Evolutionary conservation across 2,329 filamentous ascomycete genomes (phyloP).

Genomic region (Fusarium guadeloupense): DNA sequence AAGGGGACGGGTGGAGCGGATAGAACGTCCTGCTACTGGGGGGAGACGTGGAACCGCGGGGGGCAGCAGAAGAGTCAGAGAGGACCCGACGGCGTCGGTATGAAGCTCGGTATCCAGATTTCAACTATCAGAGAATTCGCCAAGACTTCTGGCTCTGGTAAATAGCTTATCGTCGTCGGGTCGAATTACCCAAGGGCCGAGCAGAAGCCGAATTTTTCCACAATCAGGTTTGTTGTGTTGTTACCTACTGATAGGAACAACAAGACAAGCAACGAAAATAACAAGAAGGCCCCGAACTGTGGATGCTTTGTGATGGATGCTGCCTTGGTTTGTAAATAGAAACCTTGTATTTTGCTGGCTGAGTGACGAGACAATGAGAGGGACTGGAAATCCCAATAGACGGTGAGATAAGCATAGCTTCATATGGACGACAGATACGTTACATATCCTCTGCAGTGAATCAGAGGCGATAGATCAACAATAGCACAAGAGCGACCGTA

Average conservation of each 20-base stretch:
- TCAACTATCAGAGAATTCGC: conserved; percentile 26
- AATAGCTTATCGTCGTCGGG: conserved; percentile 27
- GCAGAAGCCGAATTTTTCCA: conserved; percentile 11
- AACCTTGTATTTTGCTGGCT: neutral
- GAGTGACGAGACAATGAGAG: conserved; percentile 6
- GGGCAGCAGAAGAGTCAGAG: conserved; percentile 5
- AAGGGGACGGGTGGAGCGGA: conserved; percentile 29
- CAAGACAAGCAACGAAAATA: neutral
- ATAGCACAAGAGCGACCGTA: conserved; percentile 1
- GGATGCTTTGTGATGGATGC: conserved; percentile 17
- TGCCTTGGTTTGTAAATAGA: conserved; percentile 16
- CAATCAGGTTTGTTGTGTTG: conserved; percentile 19
- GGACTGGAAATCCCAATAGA: conserved; percentile 7
- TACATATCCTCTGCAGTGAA: neutral
- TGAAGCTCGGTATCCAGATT: conserved; percentile 22
- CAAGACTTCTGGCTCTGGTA: conserved; percentile 8
- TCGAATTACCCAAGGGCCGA: conserved; percentile 19
- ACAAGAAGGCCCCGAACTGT: neutral
- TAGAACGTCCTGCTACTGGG: conserved; percentile 16
- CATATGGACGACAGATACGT: conserved; percentile 23
- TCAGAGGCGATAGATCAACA: conserved; percentile 10
- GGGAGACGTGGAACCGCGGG: conserved; percentile 14
- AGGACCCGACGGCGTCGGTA: conserved; percentile 1
- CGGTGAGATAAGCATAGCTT: conserved; percentile 31
- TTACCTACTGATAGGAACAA: neutral